phyloP scores from a whole-genome alignment of 2,329 filamentous ascomycete species.

The Stenocarpella maydis region DNA sequence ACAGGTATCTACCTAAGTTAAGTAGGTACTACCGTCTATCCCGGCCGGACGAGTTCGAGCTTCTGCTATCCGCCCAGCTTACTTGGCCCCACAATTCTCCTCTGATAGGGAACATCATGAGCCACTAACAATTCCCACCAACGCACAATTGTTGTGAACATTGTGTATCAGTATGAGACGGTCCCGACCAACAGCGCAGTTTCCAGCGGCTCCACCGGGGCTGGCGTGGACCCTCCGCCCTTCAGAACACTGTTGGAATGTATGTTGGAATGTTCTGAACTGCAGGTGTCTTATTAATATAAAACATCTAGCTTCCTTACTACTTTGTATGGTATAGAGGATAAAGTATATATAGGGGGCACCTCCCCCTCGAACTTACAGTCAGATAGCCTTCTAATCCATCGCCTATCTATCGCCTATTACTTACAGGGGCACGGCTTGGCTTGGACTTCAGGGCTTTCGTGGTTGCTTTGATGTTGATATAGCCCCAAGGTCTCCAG shows the following conservation, averaged over 20 bases:
- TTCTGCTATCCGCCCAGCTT: not conserved
- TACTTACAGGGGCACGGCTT: not conserved
- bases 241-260: not conserved
- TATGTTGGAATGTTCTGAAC: no score
- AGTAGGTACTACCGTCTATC: no score
- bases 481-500: not conserved
- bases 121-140: not conserved
- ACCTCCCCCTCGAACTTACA: no score
- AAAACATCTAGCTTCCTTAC: no score
- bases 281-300: no score
- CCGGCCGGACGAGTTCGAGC: no score
- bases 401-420: no score
- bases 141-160: not conserved
- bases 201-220: not conserved
- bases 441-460: not conserved
- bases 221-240: not conserved
- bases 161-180: not conserved
- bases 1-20: not conserved
- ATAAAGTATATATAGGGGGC: rapidly evolving
- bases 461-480: not conserved
- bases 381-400: no score
- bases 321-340: no score
- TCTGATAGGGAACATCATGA: not conserved
- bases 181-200: not conserved
- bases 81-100: not conserved